Conservation (phyloP, 441 rosid species). For the Gossypium gossypioides region DNA sequence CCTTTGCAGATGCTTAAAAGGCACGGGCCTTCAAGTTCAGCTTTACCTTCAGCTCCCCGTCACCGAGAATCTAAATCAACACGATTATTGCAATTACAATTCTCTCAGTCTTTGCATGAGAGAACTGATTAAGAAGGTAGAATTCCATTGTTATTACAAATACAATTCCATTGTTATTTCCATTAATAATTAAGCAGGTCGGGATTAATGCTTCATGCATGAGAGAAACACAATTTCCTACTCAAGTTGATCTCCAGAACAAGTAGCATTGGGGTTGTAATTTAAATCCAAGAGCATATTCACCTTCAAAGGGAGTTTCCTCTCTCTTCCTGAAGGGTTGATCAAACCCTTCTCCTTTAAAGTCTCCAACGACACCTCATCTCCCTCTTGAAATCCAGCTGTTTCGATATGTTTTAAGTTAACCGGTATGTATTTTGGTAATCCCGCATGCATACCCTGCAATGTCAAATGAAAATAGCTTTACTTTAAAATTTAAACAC, state of each 20-base stretch:
- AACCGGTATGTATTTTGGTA: slow-evolving; percentile 68
- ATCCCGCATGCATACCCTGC: slow-evolving; percentile 73
- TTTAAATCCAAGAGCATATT: neutral
- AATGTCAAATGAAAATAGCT: neutral
- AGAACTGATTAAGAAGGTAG: no score
- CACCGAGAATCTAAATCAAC: slow-evolving; percentile 56
- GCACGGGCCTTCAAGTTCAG: slow-evolving; percentile 68
- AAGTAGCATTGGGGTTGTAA: neutral
- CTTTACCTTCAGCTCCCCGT: slow-evolving; percentile 63
- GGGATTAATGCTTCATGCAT: neutral
- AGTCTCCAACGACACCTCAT: slow-evolving; percentile 73
- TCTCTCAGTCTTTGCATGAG: neutral
- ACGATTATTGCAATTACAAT: neutral
- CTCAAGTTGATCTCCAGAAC: neutral
- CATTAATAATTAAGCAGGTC: neutral
- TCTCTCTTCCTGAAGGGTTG: slow-evolving; percentile 90
- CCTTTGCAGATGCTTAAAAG: slow-evolving; percentile 65
- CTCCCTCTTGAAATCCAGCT: slow-evolving; percentile 77
- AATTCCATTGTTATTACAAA: neutral
- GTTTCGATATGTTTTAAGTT: slow-evolving; percentile 64
- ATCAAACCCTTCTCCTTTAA: slow-evolving; percentile 68
- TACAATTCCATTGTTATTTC: neutral
- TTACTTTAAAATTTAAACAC: neutral
- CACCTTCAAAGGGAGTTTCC: slow-evolving; percentile 85
- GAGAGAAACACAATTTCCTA: neutral